A percentile compares a stretch with the other conserved stretches of the same genome.
Conservation (phyloP, 2,329 filamentous ascomycete genomes). For the Neonectria sp. region DNA sequence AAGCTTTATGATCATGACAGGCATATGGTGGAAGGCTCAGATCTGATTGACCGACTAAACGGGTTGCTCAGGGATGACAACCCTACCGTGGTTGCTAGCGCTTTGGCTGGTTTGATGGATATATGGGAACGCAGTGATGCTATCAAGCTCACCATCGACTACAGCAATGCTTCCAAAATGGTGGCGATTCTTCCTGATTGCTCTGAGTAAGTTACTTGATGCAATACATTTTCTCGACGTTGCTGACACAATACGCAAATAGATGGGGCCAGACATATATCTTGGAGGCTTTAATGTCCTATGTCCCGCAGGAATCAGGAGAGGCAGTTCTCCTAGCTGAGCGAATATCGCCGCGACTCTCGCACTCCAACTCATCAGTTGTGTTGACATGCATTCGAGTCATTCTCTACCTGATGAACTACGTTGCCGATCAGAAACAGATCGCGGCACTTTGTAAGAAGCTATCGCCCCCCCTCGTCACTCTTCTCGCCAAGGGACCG, state of each 20-base stretch:
- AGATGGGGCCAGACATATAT: slow-evolving; percentile 99
- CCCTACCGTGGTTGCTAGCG: slow-evolving; percentile 95
- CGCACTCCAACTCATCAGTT: slow-evolving; percentile 96
- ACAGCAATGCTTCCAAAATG: slow-evolving; percentile 97
- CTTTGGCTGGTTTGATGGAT: slow-evolving; percentile 91
- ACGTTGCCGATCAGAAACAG: slow-evolving; percentile 92
- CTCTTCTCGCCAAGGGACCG: slow-evolving; percentile 93
- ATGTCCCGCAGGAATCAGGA: slow-evolving; percentile 90
- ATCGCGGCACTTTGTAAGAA: slow-evolving; percentile 91
- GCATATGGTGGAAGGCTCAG: slow-evolving; percentile 89
- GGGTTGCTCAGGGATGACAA: slow-evolving; percentile 94
- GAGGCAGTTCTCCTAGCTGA: slow-evolving; percentile 94
- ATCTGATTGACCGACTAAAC: slow-evolving; percentile 94
- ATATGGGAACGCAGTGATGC: slow-evolving; percentile 98
- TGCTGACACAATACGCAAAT: slow-evolving; percentile 33
- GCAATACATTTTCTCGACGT: not conserved
- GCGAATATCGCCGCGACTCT: slow-evolving; percentile 93
- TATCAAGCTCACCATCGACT: slow-evolving; percentile 98
- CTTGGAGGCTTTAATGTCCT: slow-evolving; percentile 96
- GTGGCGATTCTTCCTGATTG: slow-evolving; percentile 96
- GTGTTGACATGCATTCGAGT: slow-evolving; percentile 97
- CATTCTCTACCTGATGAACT: slow-evolving; percentile 98
- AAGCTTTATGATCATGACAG: slow-evolving; percentile 98
- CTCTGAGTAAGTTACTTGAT: slow-evolving; percentile 81
- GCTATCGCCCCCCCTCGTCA: slow-evolving; percentile 94